Base-by-base conservation (phyloP, 1,284 basidiomycete species). In the Heterobasidion parviporum region DNA sequence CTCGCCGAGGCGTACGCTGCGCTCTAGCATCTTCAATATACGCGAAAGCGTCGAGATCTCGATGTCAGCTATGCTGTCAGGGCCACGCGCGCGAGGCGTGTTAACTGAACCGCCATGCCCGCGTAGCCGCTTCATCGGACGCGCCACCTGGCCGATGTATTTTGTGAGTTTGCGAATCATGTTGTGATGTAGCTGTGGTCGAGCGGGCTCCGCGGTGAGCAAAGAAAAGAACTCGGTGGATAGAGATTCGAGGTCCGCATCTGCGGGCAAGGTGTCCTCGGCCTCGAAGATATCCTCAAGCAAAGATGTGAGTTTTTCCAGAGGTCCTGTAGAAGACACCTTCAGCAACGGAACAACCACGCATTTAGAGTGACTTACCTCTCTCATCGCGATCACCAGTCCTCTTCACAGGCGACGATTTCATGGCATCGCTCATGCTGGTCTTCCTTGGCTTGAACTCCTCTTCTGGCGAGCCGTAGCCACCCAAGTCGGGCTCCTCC, bases 211-310 rank as follows among this genome's bases (percentile, higher is more conserved):
- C 14, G 70, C 62, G 0, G 86, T 85, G 12, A 83, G 69, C 2
- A 73, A 64, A 1, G 85, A 85, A 64, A 94, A 94, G 67, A 80
- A 89, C 4, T 83, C 80, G 20, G 72, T 63, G 9, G 83, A 77
- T 8, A 92, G 70, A 55, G 84, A 81, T 12, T 70, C 65, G 5
- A 74, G 60, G 44, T 81, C 77, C 1, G 81, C 72, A 57, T 89
- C 85, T 1, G 85, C 77, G 2, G 88, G 80, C 18, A 96, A 74
- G 0, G 80, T 69, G 65, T 96, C 94, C 65, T 95, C 89, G 0
- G 92, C 90, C 66, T 95, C 92, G 61, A 95, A 90, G 18, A 96
- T 81, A 56, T 95, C 92, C 59, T 95, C 92, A 1, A 95, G 73
- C 16, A 87, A 67, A 6, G 77, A 76, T 2, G 74, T 76, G 6